phyloP scores from a whole-genome alignment of 305 asterid species.

The Fraxinus nigra region DNA sequence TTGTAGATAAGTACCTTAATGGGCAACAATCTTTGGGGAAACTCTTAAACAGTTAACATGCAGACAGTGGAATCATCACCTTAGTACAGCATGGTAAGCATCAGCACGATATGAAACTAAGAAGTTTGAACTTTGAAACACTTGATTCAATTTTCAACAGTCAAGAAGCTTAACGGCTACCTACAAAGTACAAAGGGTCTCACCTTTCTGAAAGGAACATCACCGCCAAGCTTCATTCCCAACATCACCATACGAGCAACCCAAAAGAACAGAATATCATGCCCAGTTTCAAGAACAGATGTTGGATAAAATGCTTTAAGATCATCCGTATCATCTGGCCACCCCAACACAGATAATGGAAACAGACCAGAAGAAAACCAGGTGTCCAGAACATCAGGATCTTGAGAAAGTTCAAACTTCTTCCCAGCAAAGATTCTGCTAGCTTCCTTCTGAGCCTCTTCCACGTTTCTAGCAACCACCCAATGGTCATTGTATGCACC shows the following conservation, averaged over 20 bases:
- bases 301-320: slow-evolving; percentile 74
- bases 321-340: slow-evolving; percentile 92
- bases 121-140: neutral
- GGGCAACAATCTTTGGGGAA: neutral
- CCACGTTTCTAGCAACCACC: slow-evolving; percentile 78
- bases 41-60: neutral
- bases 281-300: slow-evolving; percentile 94
- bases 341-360: slow-evolving; percentile 85
- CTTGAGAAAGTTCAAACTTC: slow-evolving; percentile 66
- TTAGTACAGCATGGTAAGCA: neutral
- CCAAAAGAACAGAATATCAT: slow-evolving; percentile 93
- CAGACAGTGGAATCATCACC: neutral
- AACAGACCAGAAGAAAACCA: slow-evolving; percentile 98
- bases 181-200: slow-evolving; percentile 9
- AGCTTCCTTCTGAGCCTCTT: slow-evolving; percentile 72
- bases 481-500: slow-evolving; percentile 67
- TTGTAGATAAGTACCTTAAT: neutral
- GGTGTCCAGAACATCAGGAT: slow-evolving; percentile 92
- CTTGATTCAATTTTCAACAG: neutral
- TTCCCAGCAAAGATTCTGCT: slow-evolving; percentile 50
- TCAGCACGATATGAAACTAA: neutral
- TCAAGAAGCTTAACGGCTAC: neutral
- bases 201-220: slow-evolving; percentile 85
- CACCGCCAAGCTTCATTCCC: slow-evolving; percentile 94
- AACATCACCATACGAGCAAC: slow-evolving; percentile 98